Evolutionary conservation across 306 rosid species (phyloP), one percentile per base, ranked within the genome.

Genomic region (Cyclanthera cordifolia): DNA sequence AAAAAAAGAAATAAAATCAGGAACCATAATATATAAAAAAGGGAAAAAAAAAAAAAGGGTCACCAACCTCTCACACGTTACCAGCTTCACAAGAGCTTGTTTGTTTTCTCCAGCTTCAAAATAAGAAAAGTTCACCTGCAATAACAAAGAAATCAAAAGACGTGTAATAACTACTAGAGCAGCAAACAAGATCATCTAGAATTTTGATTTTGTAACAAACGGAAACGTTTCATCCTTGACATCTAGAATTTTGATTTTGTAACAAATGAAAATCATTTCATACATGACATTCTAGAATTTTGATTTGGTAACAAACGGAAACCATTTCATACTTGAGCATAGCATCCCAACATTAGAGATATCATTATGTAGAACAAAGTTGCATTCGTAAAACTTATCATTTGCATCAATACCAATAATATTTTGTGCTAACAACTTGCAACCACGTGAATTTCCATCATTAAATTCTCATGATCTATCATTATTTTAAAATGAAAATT

Each of bases 91-190:
- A 23, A 92, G 85, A 57, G 96, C 95, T 71, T 92, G 98, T 74
- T 92, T 92, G 81, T 89, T 80, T 82, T 92, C 96, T 60, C 93
- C 96, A 54, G 93, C 95, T 87, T 92, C 98, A 57, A 74, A 84
- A 77, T 92, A 92, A 76, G 85, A 87, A 71, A 92, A 92, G 73
- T 92, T 92, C 70, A 92, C 95, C 98, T 89, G 80, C 63, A 82
- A 65, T 27, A 58, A 23, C 67, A 78, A 21, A 69, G 19, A 41
- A 66, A 59, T 52, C 67, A 65, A 55, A 64, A 30, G 30, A 53
- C 54, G 25, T 23, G 34, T 19, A 12, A 15, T 13, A 23, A 54
- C 28, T 25, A 17, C 19, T 19, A 50, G 39, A 32, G 66, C 74
- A 54, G 25, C 32, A 25, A 49, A 49, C 58, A n/a, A n/a, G n/a